Base-by-base conservation (phyloP, 352 stramenopile genomes). In the Globisporangium canariense region DNA sequence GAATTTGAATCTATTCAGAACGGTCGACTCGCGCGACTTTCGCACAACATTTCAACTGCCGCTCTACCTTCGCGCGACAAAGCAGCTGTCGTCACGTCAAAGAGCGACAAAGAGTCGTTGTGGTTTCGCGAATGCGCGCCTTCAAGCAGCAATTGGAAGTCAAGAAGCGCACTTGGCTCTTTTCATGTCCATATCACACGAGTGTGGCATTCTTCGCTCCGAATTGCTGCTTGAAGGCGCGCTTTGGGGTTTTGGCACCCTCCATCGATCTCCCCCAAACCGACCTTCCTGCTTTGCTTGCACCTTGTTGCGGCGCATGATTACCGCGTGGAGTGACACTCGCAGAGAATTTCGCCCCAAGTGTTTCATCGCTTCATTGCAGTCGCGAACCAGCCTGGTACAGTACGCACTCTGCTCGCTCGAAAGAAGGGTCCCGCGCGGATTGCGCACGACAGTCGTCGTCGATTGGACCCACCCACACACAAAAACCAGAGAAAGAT, bases 1-100 rank as follows among this genome's bases (percentile, higher is more conserved):
- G 4, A 13, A 4, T 1, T 2, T 43, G 18, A 58, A 58, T 58
- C 52, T 32, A 58, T 58, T 58, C 52, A 45, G 52, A 57, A 43
- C 51, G 4, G 30, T 30, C 9, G 18, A 3, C 16, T 58, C 32
- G 3, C 20, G 52, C 18, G 11, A 58, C 52, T 18, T 58, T 58
- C 52, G 32, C 32, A n/a, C 52, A 43, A 58, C 52, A 45, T 32
- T 16, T 13, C 16, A 22, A 2, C 30, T 45, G 52, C 30, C 9
- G 9, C 45, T 9, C 3, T 4, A 14, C 36, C 9, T 41, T 14
- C 36, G 36, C 36, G 36, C 36, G 9, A 41, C 36, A 41, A 41
- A 41, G 9, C 36, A 22, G 6, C 30, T 45, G 52, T 45, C 52
- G 18, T 58, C 32, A 20, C 16, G 32, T 46, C 52, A 58, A 55